Evolutionary conservation across 768 basidiomycete species (phyloP).

Genomic region (Cantharellus cinnabarinus): DNA sequence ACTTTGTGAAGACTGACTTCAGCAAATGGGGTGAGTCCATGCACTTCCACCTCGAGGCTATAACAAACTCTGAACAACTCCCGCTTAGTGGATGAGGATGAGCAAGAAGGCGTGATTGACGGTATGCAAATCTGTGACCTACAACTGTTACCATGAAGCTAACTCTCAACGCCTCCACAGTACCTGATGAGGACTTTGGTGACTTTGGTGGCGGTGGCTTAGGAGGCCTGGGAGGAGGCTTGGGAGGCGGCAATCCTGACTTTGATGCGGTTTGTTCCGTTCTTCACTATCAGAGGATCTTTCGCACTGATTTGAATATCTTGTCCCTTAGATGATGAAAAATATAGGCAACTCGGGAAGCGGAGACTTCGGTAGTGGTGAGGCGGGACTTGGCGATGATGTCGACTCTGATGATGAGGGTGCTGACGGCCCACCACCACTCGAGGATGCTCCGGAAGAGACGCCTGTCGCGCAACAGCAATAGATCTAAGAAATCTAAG

Average conservation of each 20-base stretch:
- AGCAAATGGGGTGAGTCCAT: constrained; percentile 25
- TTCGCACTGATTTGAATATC: neutral
- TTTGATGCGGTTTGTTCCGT: constrained; percentile 32
- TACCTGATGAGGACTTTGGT: constrained; percentile 26
- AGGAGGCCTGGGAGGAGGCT: constrained; percentile 12
- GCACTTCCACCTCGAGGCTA: neutral
- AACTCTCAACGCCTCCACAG: neutral
- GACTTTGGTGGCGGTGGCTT: constrained; percentile 15
- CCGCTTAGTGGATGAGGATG: constrained; percentile 86
- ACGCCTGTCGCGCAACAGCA: neutral
- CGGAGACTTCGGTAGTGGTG: constrained; percentile 9
- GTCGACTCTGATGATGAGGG: constrained; percentile 27
- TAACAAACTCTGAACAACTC: neutral
- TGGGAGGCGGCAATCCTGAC: constrained; percentile 31
- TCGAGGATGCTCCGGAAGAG: constrained; percentile 31
- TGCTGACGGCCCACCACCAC: constrained; percentile 60
- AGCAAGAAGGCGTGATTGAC: constrained; percentile 44
- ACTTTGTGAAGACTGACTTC: constrained; percentile 89
- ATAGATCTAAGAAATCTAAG: no score
- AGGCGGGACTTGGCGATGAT: constrained; percentile 9
- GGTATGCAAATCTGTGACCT: neutral
- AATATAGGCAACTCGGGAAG: constrained; percentile 3
- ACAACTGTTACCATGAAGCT: neutral
- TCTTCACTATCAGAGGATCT: neutral
- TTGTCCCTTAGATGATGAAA: constrained; percentile 18